Evolutionary conservation across 306 rosid species (phyloP).

Genomic region (Glycine tomentella): DNA sequence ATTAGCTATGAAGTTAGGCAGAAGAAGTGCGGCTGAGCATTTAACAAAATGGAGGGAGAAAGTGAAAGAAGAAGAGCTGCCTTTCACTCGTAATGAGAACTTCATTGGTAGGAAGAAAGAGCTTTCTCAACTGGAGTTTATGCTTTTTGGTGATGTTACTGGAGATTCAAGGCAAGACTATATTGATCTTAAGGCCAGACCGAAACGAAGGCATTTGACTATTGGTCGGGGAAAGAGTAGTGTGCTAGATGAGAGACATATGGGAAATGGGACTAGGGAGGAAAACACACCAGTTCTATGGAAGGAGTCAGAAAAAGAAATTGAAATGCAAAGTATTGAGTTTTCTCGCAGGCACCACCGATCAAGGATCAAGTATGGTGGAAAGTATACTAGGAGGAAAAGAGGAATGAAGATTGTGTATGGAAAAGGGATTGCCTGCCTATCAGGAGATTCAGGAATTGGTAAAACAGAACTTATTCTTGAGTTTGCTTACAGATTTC

Average conservation of each 20-base stretch:
- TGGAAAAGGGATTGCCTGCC: slow-evolving; percentile 89
- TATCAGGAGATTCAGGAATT: slow-evolving; percentile 85
- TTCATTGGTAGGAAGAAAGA: slow-evolving; percentile 87
- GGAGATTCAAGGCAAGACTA: slow-evolving; percentile 84
- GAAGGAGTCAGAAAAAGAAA: slow-evolving; percentile 89
- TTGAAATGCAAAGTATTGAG: slow-evolving; percentile 77
- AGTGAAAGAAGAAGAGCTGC: slow-evolving; percentile 85
- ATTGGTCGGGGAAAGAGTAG: slow-evolving; percentile 71
- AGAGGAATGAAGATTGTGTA: slow-evolving; percentile 65
- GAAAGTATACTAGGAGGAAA: slow-evolving; percentile 63
- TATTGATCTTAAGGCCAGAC: slow-evolving; percentile 82
- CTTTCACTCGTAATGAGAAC: slow-evolving; percentile 72
- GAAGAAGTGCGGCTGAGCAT: slow-evolving; percentile 79
- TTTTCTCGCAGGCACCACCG: slow-evolving; percentile 60
- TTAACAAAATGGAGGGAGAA: slow-evolving; percentile 80
- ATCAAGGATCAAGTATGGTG: slow-evolving; percentile 59
- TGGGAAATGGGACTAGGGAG: slow-evolving; percentile 56
- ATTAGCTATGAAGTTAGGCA: slow-evolving; percentile 75
- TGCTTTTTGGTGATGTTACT: slow-evolving; percentile 75
- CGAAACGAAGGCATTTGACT: slow-evolving; percentile 38
- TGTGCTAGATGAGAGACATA: slow-evolving; percentile 62
- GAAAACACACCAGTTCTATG: slow-evolving; percentile 84
- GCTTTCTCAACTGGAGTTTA: slow-evolving; percentile 78
- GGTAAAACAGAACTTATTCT: slow-evolving; percentile 93
- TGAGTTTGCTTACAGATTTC: slow-evolving; percentile 89